Evolutionary conservation across 495 filamentous ascomycete genomes (phyloP), one percentile per base, ranked within the genome.

Genomic region (Aspergillus hancockii): DNA sequence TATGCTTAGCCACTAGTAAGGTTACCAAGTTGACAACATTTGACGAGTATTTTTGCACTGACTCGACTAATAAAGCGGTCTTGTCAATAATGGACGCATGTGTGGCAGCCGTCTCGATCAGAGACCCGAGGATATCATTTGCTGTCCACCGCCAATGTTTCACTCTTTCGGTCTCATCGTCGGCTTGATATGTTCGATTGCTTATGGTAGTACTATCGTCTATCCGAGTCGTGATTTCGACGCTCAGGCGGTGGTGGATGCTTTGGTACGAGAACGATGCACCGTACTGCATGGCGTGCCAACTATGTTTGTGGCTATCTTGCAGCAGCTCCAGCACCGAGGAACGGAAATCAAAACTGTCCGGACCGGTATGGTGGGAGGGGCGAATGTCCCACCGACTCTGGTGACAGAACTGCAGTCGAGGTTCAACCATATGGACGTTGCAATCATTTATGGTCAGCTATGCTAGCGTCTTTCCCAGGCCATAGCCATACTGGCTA

Each of bases 11-110:
- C 83, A 86, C 58, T 69, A 76, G 79, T 80, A 66, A 50, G 69
- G 63, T 22, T 52, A 34, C 38, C 19, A 16, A 16, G 3, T n/a
- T 23, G 32, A 43, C 38, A 16, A 21, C 3, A 18, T 31, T 2
- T 41, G 31, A 10, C 13, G 31, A 23, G 5, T 38, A 13, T 4
- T 0, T 7, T 16, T 23, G n/a, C 34, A 49, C 22, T 22, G 7
- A 40, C 32, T 13, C 0, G 16, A 9, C 49, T 28, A 28, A 28
- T 28, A 28, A 28, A 81, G 81, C 64, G 83, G 81, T 19, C 90
- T 95, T 61, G 77, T 95, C 52, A 95, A 95, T 68, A 92, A 92
- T 71, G 89, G 87, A n/a, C 79, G 75, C 5, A 79, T 83, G 28
- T 88, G 90, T 55, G 89, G 88, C 8, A 72, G 82, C 61, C 74